Base-by-base conservation (phyloP, 768 basidiomycete genomes). In the Macrolepiota dolichaula region DNA sequence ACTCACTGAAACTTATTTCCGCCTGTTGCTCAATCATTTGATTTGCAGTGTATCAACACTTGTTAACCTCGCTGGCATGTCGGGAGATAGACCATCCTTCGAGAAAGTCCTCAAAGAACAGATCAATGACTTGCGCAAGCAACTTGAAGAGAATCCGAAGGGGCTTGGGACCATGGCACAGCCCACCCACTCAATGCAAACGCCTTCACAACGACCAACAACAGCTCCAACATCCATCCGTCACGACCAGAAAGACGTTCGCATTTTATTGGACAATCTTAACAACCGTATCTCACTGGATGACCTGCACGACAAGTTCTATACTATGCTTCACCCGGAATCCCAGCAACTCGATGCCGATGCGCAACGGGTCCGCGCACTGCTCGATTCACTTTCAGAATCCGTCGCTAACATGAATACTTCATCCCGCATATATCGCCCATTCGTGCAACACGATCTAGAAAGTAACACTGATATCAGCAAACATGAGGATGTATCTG, bases 11-110 rank as follows among this genome's bases (percentile, higher is more conserved):
- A 15, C 32, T 22, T 52, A 32, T 25, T 38, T 15, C 6, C 17
- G 52, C 19, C 19, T 38, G 10, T 37, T 5, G n/a, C 59, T 24
- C 17, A 62, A 42, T 57, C 12, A 44, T 15, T 17, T 13, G 44
- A 27, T 38, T 36, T 57, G 12, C 64, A 92, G 91, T 68, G 86
- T 93, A 17, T 87, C 91, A 3, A 76, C 87, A 2, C 79, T 94
- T n/a, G 85, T 93, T 27, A 79, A 79, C 11, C 71, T 93, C 15
- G 86, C 84, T 5, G 77, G 77, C 25, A 78, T 78, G 40, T 78
- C 82, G 24, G 80, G 78, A 3, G 75, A 83, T 40, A 81, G 79
- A 61, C 76, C 79, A 6, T 56, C 76, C 1, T 93, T 94, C 68
- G 72, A 69, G 1, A 65, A 66, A 6, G 66, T 83, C 3, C 64